Base-by-base conservation (phyloP, 768 basidiomycete genomes). In the Tremella mesenterica region DNA sequence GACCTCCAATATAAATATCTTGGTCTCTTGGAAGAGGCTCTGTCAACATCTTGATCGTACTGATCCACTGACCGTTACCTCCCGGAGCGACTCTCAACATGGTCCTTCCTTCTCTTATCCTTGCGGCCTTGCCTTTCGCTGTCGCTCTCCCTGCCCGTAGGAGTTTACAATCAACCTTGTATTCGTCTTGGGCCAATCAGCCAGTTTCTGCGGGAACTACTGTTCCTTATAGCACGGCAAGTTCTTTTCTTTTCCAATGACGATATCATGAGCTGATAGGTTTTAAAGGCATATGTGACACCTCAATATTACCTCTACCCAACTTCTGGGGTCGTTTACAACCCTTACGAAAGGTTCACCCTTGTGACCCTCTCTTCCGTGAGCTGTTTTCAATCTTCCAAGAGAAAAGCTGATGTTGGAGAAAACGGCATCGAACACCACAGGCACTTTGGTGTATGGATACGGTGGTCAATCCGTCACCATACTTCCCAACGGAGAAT, bases 391-490 rank as follows among this genome's bases (percentile, higher is more conserved):
- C 4, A 5, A 41, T 14, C 4, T 23, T 10, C 18, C 33, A 18
- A 34, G 10, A 23, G n/a, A 41, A 14, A 16, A 8, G 38, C 38
- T 41, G 38, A 41, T 5, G 5, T 4, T 18, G 38, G 4, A 41
- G 38, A 41, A 23, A n/a, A 41, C 38, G 38, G n/a, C 31, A 5
- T 38, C 49, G 10, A 41, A 50, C 31, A 50, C 49, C 16, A 23
- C 49, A 4, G 49, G 49, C 5, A 21, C 26, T 7, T 26, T 50
- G 4, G 26, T 50, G 5, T 41, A 50, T 23, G 49, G 49, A 7
- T 38, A 38, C 33, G 49, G 49, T 20, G 49, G 49, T 23, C 49
- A 50, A 39, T 50, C 49, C n/a, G 49, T 50, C 36, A 50, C 49
- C 4, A 31, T 28, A 7, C 49, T 50, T n/a, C 49, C 49, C 13